Percentiles rank a stretch among this genome's conserved stretches.
Conservation (phyloP, 257 asterid species). For the Oldenlandia corymbosa region DNA sequence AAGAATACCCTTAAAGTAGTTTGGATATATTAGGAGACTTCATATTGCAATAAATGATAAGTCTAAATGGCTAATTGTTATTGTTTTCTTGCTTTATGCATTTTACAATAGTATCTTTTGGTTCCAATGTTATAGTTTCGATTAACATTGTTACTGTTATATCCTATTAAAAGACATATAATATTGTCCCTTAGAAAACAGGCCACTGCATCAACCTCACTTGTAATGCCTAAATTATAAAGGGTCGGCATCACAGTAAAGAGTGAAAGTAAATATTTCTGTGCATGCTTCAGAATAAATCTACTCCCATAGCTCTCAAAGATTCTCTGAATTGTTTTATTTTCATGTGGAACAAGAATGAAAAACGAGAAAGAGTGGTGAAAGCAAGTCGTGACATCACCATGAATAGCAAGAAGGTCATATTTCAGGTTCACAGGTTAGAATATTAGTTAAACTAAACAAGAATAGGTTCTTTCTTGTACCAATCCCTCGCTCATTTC, state of each 20-base stretch:
- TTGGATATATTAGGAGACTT: too few species aligned
- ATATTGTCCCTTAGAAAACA: not conserved
- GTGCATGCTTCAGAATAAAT: not conserved
- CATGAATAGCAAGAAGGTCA: slow-evolving; percentile 89
- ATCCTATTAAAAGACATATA: not conserved
- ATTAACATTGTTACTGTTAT: too few species aligned
- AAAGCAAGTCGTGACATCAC: slow-evolving; percentile 95
- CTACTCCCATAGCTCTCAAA: not conserved
- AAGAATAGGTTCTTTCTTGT: too few species aligned
- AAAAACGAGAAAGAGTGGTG: slow-evolving; percentile 84
- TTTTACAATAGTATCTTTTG: too few species aligned
- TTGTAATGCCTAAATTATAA: not conserved
- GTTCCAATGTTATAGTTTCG: not conserved
- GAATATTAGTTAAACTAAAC: not conserved
- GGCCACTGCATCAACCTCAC: not conserved
- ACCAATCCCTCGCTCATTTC: not conserved
- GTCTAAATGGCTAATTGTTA: too few species aligned
- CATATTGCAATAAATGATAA: too few species aligned
- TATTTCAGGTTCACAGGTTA: slow-evolving; percentile 96
- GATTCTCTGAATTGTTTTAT: not conserved
- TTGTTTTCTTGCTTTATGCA: too few species aligned
- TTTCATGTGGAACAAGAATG: slow-evolving; percentile 52
- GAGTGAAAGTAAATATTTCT: not conserved
- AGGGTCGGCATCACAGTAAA: not conserved
- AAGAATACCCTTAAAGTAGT: too few species aligned